phyloP scores from a whole-genome alignment of 306 rosid genomes.

The Luffa acutangula region DNA sequence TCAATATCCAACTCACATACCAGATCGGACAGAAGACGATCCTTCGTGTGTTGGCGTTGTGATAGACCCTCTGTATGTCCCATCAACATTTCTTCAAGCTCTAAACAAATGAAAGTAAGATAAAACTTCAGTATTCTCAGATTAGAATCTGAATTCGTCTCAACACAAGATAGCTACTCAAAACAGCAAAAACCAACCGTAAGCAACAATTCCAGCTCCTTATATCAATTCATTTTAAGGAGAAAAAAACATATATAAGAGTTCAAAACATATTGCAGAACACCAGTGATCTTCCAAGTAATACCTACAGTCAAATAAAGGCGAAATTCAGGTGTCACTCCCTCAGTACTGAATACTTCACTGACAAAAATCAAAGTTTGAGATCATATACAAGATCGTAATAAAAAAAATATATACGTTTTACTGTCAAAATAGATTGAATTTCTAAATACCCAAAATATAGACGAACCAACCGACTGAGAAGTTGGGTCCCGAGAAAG shows the following conservation, averaged over 20 bases:
- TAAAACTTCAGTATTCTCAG: not conserved
- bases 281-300: not conserved
- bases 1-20: conserved; percentile 36
- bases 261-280: not conserved
- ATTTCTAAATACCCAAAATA: not conserved
- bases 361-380: not conserved
- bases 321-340: not conserved
- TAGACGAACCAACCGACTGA: not conserved
- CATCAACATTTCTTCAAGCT: conserved; percentile 50
- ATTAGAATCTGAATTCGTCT: not conserved
- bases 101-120: conserved; percentile 20
- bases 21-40: conserved; percentile 39
- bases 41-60: conserved; percentile 36
- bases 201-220: not conserved
- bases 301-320: not conserved
- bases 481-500: not conserved
- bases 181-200: not conserved
- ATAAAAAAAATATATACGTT: not conserved
- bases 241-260: not conserved
- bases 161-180: not conserved
- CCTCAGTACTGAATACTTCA: not conserved
- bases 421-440: not conserved
- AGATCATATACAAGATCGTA: not conserved
- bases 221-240: not conserved
- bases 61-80: conserved; percentile 52